phyloP scores from a whole-genome alignment of 192 early-diverging fungal genomes.

The Backusella liffmaniae region DNA sequence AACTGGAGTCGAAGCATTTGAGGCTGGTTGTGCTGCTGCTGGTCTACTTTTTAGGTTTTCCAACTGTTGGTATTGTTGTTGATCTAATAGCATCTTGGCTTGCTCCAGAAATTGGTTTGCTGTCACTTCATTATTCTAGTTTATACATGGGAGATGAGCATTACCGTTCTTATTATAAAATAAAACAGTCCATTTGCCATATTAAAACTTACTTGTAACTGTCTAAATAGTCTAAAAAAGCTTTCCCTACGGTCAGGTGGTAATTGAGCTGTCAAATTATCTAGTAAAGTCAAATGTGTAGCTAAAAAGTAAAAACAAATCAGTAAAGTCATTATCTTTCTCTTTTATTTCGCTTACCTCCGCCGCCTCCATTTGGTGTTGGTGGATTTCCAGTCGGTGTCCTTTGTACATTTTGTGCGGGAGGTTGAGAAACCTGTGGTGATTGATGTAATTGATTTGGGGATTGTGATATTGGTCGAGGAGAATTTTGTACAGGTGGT shows the following conservation, averaged over 20 bases:
- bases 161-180: neutral
- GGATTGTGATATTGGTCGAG: neutral
- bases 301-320: neutral
- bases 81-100: constrained; percentile 36
- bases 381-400: neutral
- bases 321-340: neutral
- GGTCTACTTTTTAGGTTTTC: constrained; percentile 42
- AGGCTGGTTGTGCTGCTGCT: neutral
- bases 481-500: neutral
- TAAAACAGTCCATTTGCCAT: neutral
- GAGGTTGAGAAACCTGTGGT: neutral
- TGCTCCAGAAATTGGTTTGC: constrained; percentile 41
- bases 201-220: constrained; percentile 17
- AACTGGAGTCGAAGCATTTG: neutral
- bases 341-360: neutral
- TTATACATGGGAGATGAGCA: neutral
- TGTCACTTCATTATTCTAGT: constrained; percentile 38
- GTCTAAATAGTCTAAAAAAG: constrained; percentile 26
- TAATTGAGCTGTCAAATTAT: constrained; percentile 25
- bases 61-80: constrained; percentile 44
- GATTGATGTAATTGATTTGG: neutral
- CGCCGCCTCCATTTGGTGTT: neutral
- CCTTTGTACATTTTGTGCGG: neutral
- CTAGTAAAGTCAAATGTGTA: constrained; percentile 16
- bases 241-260: constrained; percentile 25